Conservation (phyloP, 2,329 filamentous ascomycete species). For the Penicillium sp. region DNA sequence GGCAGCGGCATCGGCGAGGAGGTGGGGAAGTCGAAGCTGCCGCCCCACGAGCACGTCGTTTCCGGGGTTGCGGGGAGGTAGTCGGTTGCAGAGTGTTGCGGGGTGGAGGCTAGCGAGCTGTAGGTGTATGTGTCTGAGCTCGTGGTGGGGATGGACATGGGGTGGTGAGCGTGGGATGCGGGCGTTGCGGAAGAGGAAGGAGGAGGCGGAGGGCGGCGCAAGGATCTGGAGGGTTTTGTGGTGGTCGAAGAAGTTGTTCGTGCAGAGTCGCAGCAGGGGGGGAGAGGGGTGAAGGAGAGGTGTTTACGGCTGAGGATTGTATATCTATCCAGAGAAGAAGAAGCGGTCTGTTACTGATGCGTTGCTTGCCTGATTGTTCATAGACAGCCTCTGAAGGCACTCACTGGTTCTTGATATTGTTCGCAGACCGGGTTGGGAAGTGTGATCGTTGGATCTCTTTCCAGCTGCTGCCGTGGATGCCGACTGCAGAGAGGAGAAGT, state of each 20-base stretch:
- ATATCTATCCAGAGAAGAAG: neutral
- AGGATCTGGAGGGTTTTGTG: neutral
- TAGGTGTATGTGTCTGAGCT: constrained; percentile 5
- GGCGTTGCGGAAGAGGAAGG: neutral
- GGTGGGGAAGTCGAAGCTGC: neutral
- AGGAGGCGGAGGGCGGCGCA: neutral
- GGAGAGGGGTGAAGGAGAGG: neutral
- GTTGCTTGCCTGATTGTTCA: no score
- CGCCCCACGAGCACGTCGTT: neutral
- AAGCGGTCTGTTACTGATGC: neutral
- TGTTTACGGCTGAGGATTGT: constrained; percentile 13
- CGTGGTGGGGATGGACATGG: no score
- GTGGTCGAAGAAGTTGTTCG: no score
- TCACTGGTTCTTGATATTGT: constrained; percentile 22
- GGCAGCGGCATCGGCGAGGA: neutral
- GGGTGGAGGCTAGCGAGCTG: constrained; percentile 6
- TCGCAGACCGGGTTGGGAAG: constrained; percentile 17
- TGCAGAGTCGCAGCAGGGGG: constrained; percentile 5
- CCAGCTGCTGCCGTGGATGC: constrained; percentile 17
- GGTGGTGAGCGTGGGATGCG: neutral
- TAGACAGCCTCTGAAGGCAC: neutral
- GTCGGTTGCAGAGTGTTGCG: constrained; percentile 4
- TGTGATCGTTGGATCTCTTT: constrained; percentile 19
- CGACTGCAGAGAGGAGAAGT: constrained; percentile 12
- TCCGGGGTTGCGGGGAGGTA: constrained; percentile 10